Conservation (phyloP, 2,329 filamentous ascomycete species). For the Colletotrichum lini region DNA sequence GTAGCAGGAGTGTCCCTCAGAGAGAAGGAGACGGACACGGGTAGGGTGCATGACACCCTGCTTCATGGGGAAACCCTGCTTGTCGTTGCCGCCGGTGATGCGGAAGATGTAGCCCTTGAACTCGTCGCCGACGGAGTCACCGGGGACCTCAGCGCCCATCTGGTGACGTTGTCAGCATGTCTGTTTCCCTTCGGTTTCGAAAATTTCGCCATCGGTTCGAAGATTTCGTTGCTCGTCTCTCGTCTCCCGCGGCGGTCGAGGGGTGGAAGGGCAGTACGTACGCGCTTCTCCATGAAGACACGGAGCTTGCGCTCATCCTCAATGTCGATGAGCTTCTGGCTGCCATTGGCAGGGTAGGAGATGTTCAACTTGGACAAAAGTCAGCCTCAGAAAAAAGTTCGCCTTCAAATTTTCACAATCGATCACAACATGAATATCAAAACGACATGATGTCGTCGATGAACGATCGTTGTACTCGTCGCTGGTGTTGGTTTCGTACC, state of each 20-base stretch:
- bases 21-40: conserved; percentile 96
- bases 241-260: conserved; percentile 27
- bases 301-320: conserved; percentile 99
- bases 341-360: conserved; percentile 97
- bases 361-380: conserved; percentile 69
- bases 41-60: conserved; percentile 99
- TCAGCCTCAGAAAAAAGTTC: conserved; percentile 50
- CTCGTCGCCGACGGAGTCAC: conserved; percentile 96
- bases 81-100: conserved; percentile 99
- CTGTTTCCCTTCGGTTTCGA: conserved; percentile 15
- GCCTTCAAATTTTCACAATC: conserved; percentile 5
- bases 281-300: conserved; percentile 98
- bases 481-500: conserved; percentile 51
- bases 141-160: conserved; percentile 93
- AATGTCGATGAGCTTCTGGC: conserved; percentile 98
- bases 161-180: conserved; percentile 57
- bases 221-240: conserved; percentile 52
- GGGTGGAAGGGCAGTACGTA: conserved; percentile 61
- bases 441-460: not conserved
- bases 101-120: conserved; percentile 99
- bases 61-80: conserved; percentile 99
- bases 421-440: not conserved
- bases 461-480: not conserved
- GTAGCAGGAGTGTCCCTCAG: conserved; percentile 99
- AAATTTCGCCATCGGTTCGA: conserved; percentile 23